Evolutionary conservation across 2,329 filamentous ascomycete genomes (phyloP).

Genomic region (Coniochaeta pulveracea): DNA sequence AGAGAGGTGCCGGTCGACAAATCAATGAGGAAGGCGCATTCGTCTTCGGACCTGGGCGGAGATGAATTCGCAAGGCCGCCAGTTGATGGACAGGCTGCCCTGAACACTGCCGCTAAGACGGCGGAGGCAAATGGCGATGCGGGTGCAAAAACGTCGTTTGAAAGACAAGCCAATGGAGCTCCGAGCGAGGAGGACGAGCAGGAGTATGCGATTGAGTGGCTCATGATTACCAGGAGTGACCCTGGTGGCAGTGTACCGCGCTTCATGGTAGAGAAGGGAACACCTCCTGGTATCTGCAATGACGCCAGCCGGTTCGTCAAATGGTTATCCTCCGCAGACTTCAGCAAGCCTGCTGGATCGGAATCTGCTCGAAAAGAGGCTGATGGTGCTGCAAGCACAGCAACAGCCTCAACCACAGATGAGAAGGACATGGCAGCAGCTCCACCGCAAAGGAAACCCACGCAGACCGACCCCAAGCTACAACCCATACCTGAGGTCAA

Average conservation of each 20-base stretch:
- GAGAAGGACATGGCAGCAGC: conserved; percentile 13
- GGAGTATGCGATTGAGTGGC: conserved; percentile 61
- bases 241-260: conserved; percentile 79
- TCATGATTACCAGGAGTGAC: conserved; percentile 85
- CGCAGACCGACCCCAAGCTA: not conserved
- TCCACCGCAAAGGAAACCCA: conserved; percentile 6
- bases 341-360: conserved; percentile 17
- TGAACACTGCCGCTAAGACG: conserved; percentile 8
- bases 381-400: too few species aligned
- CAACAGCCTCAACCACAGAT: too few species aligned
- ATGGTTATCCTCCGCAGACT: conserved; percentile 44
- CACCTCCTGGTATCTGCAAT: conserved; percentile 65
- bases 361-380: conserved; percentile 10
- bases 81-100: conserved; percentile 11
- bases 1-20: conserved; percentile 60
- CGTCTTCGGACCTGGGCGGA: conserved; percentile 29
- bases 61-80: conserved; percentile 18
- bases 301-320: conserved; percentile 75
- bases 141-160: too few species aligned
- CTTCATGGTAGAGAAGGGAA: conserved; percentile 86
- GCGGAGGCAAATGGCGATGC: conserved; percentile 5
- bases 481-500: not conserved
- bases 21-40: conserved; percentile 27
- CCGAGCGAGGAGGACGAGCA: conserved; percentile 17
- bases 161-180: conserved; percentile 5